These are phyloP conservation scores for Brassica nigra DNA, from an alignment of 345 rosid genomes.

Conservation along the genomic window DNA sequence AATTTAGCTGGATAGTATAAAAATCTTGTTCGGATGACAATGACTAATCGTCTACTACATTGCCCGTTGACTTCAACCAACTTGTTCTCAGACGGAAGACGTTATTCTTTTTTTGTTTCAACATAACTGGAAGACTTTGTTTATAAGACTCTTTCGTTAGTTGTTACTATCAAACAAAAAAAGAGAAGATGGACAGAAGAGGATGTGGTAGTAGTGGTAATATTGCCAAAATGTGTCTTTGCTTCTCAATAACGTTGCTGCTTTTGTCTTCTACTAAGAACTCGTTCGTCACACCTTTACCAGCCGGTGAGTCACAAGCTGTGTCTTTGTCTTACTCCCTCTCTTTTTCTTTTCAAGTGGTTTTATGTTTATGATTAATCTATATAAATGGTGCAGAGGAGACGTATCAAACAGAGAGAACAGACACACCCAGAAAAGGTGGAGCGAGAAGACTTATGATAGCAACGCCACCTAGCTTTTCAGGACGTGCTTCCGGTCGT, in stretches of 20 bases:
- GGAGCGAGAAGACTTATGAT: neutral
- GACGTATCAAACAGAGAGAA: neutral
- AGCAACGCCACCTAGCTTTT: neutral
- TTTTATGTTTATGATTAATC: neutral
- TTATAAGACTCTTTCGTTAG: neutral
- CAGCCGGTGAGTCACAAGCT: neutral
- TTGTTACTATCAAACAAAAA: neutral
- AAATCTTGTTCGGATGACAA: neutral
- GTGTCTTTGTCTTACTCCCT: neutral
- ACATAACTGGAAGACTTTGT: neutral
- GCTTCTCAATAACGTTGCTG: neutral
- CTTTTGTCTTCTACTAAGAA: neutral
- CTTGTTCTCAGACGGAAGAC: neutral
- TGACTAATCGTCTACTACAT: neutral
- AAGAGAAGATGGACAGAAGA: neutral
- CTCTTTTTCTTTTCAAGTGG: neutral
- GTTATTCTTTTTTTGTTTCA: neutral
- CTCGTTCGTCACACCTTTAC: neutral
- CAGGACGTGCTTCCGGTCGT: neutral
- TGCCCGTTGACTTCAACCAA: neutral
- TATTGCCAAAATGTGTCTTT: neutral
- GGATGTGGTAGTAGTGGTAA: neutral
- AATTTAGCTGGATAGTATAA: neutral
- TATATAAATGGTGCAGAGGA: neutral
- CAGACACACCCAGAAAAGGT: neutral